Evolutionary conservation across 2,329 filamentous ascomycete genomes (phyloP), one percentile per base, ranked within the genome.

Genomic region (Phialophora verrucosa): DNA sequence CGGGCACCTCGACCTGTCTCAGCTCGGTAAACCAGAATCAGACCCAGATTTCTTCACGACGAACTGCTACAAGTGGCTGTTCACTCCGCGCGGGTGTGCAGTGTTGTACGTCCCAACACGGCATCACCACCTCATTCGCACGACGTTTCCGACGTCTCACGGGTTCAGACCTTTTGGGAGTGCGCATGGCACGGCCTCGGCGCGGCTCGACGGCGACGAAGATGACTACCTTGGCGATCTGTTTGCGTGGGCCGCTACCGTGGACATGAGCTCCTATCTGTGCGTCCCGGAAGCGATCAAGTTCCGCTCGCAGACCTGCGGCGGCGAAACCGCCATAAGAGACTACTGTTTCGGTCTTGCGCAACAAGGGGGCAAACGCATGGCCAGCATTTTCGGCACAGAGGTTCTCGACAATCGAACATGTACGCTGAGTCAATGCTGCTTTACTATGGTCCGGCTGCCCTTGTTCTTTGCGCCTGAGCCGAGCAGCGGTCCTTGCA

Each of bases 1-100:
- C 27, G 93, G 93, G 1, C 90, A 95, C 77, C 83, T 97, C 4
- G 85, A 96, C 76, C 78, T 97, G 11, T 69, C 75, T 0, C 76
- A 77, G 1, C 79, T 92, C 2, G 35, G 35, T 0, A 14, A 42
- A 42, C 4, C 35, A 42, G 35, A 17, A 17, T 17, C 35, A 42
- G 85, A 92, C 67, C 89, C 92, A 0, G 93, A 97, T 77, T 97
- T 96, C 79, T 91, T 96, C 74, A 85, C 93, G 14, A 89, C 84
- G 58, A 97, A 97, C 76, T 91, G 88, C 72, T 91, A 96, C 81
- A 96, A 96, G 75, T 97, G 93, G 93, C 86, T 97, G 6, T 88
- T 87, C 73, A 85, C 87, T 0, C 93, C 93, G 0, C 87, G 93
- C 25, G 90, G 88, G 14, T 92, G 90, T 74, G 92, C 92, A 3